Base-by-base conservation (phyloP, 1,284 basidiomycete species). In the Sanghuangporus sanghuang region DNA sequence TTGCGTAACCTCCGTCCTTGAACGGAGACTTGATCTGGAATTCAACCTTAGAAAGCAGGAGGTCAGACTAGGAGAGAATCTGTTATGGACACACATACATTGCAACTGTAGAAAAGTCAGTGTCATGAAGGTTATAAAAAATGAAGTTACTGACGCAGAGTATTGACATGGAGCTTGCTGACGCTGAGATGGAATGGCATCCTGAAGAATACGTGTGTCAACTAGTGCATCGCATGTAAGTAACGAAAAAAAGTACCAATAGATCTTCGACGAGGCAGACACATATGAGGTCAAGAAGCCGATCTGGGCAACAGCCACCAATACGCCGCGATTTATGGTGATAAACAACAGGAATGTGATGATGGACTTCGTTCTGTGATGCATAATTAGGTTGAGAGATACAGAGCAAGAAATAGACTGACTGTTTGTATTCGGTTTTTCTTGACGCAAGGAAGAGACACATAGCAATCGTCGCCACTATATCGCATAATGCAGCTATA, bases 121-220 rank as follows among this genome's bases (percentile, higher is more conserved):
- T 52, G 32, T 35, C 18, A 27, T 32, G 42, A 46, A 35, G 14
- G 21, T 3, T 14, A 39, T 23, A 44, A 14, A 54, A n/a, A 61
- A 38, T 0, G n/a, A 12, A 32, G 1, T 11, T 14, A 63, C 64
- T 53, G 14, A 65, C 64, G 61, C 40, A 65, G 61, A 6, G 64
- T 65, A 52, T 62, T 65, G 14, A 65, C 64, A 38, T 65, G 61
- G 8, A 65, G 46, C 55, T 65, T 65, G 57, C 64, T 65, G 35
- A 65, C 40, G 44, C 61, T 62, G 32, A 65, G 44, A 53, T 62
- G 64, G 57, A 63, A 63, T 8, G 64, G 64, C 56, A 63, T 62
- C 60, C 64, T 65, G 48, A 14, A 27, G 18, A 9, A 55, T n/a
- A 53, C 18, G 8, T 59, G 11, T n/a, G 16, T 59, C 9, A 40